Evolutionary conservation across 2,329 filamentous ascomycete species (phyloP), one percentile per base, ranked within the genome.

Genomic region (Rhynchosporium secalis): DNA sequence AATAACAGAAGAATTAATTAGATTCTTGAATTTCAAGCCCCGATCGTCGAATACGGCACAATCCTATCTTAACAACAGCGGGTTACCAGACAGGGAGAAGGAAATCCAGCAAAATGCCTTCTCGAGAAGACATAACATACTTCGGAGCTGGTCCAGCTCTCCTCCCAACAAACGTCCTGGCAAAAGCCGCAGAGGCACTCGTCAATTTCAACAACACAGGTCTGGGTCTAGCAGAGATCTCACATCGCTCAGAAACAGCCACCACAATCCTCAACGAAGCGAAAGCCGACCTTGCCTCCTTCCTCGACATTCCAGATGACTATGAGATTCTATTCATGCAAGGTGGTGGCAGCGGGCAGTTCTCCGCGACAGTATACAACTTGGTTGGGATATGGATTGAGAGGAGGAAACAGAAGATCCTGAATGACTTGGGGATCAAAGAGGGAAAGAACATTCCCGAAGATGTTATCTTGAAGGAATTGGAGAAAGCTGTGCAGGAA

Each of bases 291-390:
- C 83, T 98, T 10, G 82, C 83, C 41, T 79, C 79, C 28, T 89
- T 91, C 69, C 87, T 96, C 61, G 89, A 94, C 70, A 88, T 98
- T 61, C 92, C 92, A 3, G 85, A 89, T 68, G 87, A 90, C 75
- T 96, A 97, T 77, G 92, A 96, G 64, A 83, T 96, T 60, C 78
- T 96, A 26, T 94, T 96, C 76, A 89, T 96, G 81, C 90, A 95
- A 75, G 91, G 85, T 64, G 93, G 94, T 62, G 94, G 93, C 65
- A 91, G 83, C 56, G 92, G 92, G 64, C 86, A 93, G 78, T 97
- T 97, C 80, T 87, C 89, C 59, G 90, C 92, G 38, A 86, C 87
- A 5, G 84, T 91, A 3, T 94, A 95, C 78, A 96, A 97, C 78
- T 78, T 96, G 59, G 88, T 95, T 51, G 84, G 87, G 31, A 83